Evolutionary conservation across 2,329 filamentous ascomycete species (phyloP).

Genomic region (Epichloe typhina): DNA sequence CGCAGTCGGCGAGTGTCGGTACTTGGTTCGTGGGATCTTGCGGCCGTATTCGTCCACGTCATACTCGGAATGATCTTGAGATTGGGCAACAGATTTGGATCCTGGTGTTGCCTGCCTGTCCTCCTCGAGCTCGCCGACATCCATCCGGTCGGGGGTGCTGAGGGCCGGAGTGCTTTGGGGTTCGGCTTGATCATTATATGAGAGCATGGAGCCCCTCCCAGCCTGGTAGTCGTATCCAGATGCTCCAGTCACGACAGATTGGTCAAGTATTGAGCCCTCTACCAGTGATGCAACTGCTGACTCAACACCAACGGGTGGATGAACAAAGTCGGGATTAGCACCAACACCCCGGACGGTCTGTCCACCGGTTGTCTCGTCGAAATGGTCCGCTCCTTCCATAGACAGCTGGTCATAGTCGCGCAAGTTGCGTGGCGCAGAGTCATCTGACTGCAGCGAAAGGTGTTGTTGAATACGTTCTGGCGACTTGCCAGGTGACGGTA

Average conservation of each 20-base stretch:
- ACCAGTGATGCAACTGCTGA: slow-evolving; percentile 80
- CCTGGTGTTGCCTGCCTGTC: slow-evolving; percentile 28
- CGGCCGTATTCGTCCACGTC: slow-evolving; percentile 45
- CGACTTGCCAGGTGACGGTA: slow-evolving; percentile 41
- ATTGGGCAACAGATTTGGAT: slow-evolving; percentile 24
- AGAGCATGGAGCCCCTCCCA: slow-evolving; percentile 24
- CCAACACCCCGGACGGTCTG: slow-evolving; percentile 59
- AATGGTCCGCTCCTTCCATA: slow-evolving; percentile 42
- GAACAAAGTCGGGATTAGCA: slow-evolving; percentile 64
- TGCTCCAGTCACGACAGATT: slow-evolving; percentile 53
- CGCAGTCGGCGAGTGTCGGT: slow-evolving; percentile 38
- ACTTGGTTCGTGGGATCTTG: slow-evolving; percentile 34
- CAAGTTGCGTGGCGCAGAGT: slow-evolving; percentile 26
- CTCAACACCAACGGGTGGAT: slow-evolving; percentile 61
- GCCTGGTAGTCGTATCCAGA: slow-evolving; percentile 36
- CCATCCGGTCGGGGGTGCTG: slow-evolving; percentile 28
- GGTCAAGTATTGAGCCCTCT: slow-evolving; percentile 57
- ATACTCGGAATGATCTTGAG: slow-evolving; percentile 39
- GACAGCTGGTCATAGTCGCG: slow-evolving; percentile 40
- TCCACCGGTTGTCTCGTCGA: slow-evolving; percentile 47
- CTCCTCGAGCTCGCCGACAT: slow-evolving; percentile 24
- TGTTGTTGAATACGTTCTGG: slow-evolving; percentile 20
- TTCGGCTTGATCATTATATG: slow-evolving; percentile 20
- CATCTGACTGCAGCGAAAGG: slow-evolving; percentile 21
- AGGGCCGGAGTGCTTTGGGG: slow-evolving; percentile 20